phyloP scores from a whole-genome alignment of 169 alveolate genomes.

The Cystoisospora suis region DNA sequence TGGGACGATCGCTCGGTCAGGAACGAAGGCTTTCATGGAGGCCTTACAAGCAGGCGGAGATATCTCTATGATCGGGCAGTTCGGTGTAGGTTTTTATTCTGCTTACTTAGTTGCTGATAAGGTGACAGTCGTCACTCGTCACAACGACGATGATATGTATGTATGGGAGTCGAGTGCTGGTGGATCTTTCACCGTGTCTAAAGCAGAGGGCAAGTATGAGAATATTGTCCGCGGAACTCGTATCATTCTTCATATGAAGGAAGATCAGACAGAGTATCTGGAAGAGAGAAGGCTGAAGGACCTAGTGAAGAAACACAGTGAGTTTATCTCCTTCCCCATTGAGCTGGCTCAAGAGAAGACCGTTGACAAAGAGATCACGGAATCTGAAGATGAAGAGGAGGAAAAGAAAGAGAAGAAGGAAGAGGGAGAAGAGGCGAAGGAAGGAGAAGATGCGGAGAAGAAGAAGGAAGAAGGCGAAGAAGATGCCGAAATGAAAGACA shows the following conservation, averaged over 20 bases:
- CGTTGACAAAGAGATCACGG: constrained; percentile 97
- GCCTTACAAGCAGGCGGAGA: constrained; percentile 98
- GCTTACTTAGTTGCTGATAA: constrained; percentile 98
- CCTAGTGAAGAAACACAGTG: constrained; percentile 99
- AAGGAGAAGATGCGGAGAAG: constrained; percentile 78
- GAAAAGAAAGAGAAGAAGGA: constrained; percentile 78
- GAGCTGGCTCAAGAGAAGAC: constrained; percentile 97
- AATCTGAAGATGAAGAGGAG: constrained; percentile 95
- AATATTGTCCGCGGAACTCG: constrained; percentile 95
- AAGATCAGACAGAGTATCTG: constrained; percentile 93
- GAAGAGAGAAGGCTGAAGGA: constrained; percentile 99
- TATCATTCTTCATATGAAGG: constrained; percentile 95
- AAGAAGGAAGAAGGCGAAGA: constrained; percentile 82
- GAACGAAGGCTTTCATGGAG: constrained; percentile 99
- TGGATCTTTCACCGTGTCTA: constrained; percentile 97
- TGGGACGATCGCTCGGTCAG: constrained; percentile 99
- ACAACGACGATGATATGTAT: constrained; percentile 96
- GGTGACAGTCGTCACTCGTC: constrained; percentile 96
- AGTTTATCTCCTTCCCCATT: constrained; percentile 99
- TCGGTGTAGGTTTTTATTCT: constrained; percentile 99
- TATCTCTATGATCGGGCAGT: constrained; percentile 98
- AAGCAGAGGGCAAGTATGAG: constrained; percentile 86
- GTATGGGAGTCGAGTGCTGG: constrained; percentile 99
- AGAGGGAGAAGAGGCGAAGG: constrained; percentile 76
- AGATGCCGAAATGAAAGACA: constrained; percentile 78